Evolutionary conservation across 164 flowering plant species (phyloP), one percentile per base, ranked within the genome.

Genomic region (Piper betle): DNA sequence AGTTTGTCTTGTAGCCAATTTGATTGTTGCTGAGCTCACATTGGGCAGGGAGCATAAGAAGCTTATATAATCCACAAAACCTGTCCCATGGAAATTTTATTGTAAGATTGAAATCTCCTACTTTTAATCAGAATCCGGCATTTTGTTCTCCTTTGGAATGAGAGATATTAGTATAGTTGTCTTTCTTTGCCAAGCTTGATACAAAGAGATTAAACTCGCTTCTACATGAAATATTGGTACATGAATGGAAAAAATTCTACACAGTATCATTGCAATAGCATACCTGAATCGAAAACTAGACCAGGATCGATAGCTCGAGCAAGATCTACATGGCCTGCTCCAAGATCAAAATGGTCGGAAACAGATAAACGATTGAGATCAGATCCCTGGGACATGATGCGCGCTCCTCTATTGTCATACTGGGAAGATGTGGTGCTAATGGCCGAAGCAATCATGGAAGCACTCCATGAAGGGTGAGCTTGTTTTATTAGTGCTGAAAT

Each of bases 391-490:
- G 97, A 87, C 84, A 77, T 71, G 62, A 93, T 86, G 3, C 67
- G 73, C 17, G 79, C 82, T 37, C 97, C 90, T 15, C 58, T 40
- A 43, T 80, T 81, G 67, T 86, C 87, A 65, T 78, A 72, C 66
- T 70, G 81, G 48, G 79, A 73, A 15, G 97, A 87, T 5, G 96
- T 93, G 25, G 96, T 86, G 33, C 87, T 76, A 50, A 89, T 81
- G 57, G 99, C 96, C 4, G 99, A 93, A 11, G 91, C 84, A 33
- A 93, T 85, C 86, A 86, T 86, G n/a, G 92, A 77, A 18, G 97
- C 92, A 63, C 84, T 80, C 97, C 96, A 93, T 16, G 86, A 69
- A 15, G 94, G 92, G 68, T 87, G 71, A 2, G 59, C 13, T 52
- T 89, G 96, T 80, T 86, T 90, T 64, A 93, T 72, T 5, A 90